Evolutionary conservation across 1,284 basidiomycete species (phyloP).

Genomic region (Ceratobasidium sp.): DNA sequence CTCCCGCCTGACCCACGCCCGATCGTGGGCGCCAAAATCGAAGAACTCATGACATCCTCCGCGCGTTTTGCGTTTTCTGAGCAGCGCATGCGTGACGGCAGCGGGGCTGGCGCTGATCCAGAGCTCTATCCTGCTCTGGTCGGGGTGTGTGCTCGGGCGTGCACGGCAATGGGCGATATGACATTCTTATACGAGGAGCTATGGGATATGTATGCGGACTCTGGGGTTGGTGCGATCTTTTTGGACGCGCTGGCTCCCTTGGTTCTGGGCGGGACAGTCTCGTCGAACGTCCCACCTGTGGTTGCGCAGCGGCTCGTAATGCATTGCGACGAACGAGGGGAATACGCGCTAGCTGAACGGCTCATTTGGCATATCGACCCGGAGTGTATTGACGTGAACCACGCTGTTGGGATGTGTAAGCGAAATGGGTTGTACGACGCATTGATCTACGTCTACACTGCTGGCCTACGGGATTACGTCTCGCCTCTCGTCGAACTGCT

Average conservation of each 20-base stretch:
- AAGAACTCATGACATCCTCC: slow-evolving; percentile 89
- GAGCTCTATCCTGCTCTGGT: slow-evolving; percentile 95
- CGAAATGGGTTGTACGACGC: slow-evolving; percentile 90
- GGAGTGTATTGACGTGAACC: slow-evolving; percentile 91
- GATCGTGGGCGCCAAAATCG: slow-evolving; percentile 82
- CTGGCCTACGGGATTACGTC: slow-evolving; percentile 89
- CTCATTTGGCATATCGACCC: slow-evolving; percentile 98
- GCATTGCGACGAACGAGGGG: slow-evolving; percentile 79
- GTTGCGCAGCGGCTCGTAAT: slow-evolving; percentile 89
- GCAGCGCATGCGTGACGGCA: slow-evolving; percentile 90
- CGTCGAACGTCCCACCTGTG: slow-evolving; percentile 80
- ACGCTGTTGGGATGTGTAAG: slow-evolving; percentile 89
- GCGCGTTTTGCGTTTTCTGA: slow-evolving; percentile 93
- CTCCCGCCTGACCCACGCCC: slow-evolving; percentile 78
- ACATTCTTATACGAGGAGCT: slow-evolving; percentile 94
- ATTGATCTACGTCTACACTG: slow-evolving; percentile 93
- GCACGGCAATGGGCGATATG: slow-evolving; percentile 82
- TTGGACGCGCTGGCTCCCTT: slow-evolving; percentile 87
- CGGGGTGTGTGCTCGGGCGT: slow-evolving; percentile 83
- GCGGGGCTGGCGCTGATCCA: slow-evolving; percentile 92
- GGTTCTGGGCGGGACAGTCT: slow-evolving; percentile 80
- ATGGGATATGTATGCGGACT: slow-evolving; percentile 89
- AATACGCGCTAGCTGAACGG: slow-evolving; percentile 84
- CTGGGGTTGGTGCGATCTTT: slow-evolving; percentile 90
- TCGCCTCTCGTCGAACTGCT: slow-evolving; percentile 91